These are phyloP conservation scores for Auricularia cornea DNA, from an alignment of 768 basidiomycete species.

Conservation along the genomic window DNA sequence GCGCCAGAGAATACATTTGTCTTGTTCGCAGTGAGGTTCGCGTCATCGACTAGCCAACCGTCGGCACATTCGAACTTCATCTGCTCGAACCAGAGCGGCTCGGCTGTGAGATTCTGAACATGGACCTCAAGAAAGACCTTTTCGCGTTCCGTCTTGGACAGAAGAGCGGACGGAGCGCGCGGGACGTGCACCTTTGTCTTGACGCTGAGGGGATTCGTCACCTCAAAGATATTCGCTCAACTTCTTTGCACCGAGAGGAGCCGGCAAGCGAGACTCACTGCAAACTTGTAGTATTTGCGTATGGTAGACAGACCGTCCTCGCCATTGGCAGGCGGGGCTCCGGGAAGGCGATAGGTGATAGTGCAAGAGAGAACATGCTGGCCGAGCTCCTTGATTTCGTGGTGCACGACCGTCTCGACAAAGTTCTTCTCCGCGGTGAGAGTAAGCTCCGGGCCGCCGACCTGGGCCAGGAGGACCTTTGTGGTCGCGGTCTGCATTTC, in stretches of 20 bases:
- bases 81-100: constrained; percentile 70
- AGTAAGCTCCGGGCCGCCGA: constrained; percentile 43
- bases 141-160: constrained; percentile 57
- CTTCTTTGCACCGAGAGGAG: background rate
- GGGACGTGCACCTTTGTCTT: constrained; percentile 88
- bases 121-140: constrained; percentile 90
- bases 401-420: constrained; percentile 59
- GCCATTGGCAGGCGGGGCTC: constrained; percentile 33
- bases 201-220: constrained; percentile 89
- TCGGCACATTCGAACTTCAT: constrained; percentile 71
- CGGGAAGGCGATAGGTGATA: constrained; percentile 70
- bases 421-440: constrained; percentile 48
- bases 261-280: constrained; percentile 39
- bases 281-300: constrained; percentile 87
- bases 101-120: constrained; percentile 78
- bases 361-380: constrained; percentile 84
- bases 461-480: constrained; percentile 55
- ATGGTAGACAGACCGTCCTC: constrained; percentile 52
- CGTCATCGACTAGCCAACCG: constrained; percentile 53
- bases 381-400: constrained; percentile 91
- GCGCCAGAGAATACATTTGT: constrained; percentile 48
- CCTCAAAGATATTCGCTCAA: constrained; percentile 35
- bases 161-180: constrained; percentile 60
- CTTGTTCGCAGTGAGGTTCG: constrained; percentile 27
- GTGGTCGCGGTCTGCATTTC: constrained; percentile 80